These are phyloP conservation scores for Hypericum androsaemum DNA, from an alignment of 345 rosid genomes.

Conservation along the genomic window DNA sequence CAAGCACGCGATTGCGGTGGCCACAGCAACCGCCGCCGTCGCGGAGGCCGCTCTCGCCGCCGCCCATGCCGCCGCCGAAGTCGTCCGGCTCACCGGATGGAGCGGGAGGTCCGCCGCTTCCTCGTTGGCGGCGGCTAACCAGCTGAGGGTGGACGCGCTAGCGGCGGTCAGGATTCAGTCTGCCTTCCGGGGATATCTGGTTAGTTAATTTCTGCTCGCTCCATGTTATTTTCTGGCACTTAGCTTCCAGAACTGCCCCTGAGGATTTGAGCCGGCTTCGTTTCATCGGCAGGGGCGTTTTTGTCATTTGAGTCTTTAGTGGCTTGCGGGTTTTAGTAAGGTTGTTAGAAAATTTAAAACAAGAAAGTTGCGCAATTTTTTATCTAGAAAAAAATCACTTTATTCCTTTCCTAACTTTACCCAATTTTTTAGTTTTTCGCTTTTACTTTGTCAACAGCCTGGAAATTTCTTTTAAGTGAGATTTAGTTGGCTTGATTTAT, in stretches of 20 bases:
- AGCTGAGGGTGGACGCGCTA: conserved; percentile 5
- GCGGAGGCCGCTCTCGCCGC: conserved; percentile 29
- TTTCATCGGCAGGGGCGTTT: neutral
- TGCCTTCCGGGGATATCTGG: conserved; percentile 29
- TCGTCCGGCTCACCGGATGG: conserved; percentile 20
- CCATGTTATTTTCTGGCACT: neutral
- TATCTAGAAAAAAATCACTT: no score
- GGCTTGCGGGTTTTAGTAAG: no score
- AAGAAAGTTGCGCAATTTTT: no score
- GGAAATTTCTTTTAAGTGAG: no score
- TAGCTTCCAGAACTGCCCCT: neutral
- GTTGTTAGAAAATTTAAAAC: no score
- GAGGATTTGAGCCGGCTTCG: conserved; percentile 1
- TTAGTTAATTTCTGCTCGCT: conserved; percentile 1
- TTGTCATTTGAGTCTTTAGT: no score
- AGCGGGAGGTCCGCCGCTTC: neutral
- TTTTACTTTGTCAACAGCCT: no score
- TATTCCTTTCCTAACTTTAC: no score
- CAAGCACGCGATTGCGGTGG: conserved; percentile 27
- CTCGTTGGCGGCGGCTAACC: neutral
- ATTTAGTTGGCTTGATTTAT: no score
- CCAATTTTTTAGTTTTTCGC: no score
- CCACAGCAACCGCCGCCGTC: conserved; percentile 28
- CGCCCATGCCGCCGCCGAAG: conserved; percentile 26
- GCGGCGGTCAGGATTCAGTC: conserved; percentile 22